These are phyloP conservation scores for Peronospora farinosa DNA, from an alignment of 352 stramenopile genomes.

Conservation along the genomic window DNA sequence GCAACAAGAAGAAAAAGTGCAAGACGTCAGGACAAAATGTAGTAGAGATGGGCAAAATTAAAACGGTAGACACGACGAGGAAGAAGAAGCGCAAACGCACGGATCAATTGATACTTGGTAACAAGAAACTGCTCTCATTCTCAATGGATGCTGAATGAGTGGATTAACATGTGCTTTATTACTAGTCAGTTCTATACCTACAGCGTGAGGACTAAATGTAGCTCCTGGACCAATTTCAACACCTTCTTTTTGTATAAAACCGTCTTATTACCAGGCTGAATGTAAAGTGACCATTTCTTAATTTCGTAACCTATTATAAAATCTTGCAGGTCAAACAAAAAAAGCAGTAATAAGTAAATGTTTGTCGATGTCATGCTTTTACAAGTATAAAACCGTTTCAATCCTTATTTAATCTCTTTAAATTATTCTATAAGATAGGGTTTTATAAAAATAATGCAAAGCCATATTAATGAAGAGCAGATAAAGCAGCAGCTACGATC, in stretches of 20 bases:
- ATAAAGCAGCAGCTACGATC: constrained; percentile 21
- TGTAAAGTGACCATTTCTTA: too few species aligned
- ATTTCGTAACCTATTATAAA: too few species aligned
- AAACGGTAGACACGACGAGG: constrained; percentile 19
- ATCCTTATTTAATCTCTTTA: too few species aligned
- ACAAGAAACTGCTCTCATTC: constrained; percentile 78
- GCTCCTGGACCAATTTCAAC: too few species aligned
- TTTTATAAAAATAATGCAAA: neutral
- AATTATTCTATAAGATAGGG: too few species aligned
- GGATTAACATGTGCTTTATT: neutral
- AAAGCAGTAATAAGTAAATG: neutral
- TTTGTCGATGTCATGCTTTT: neutral
- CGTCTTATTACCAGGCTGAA: too few species aligned
- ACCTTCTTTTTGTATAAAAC: too few species aligned
- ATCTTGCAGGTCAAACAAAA: too few species aligned
- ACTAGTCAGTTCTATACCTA: too few species aligned
- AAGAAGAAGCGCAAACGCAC: constrained; percentile 57
- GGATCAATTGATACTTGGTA: constrained; percentile 42
- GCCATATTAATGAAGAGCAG: constrained; percentile 9
- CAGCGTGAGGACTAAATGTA: neutral
- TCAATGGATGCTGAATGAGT: constrained; percentile 73
- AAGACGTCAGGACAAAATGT: constrained; percentile 37
- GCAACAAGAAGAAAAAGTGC: constrained; percentile 18
- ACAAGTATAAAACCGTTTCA: too few species aligned
- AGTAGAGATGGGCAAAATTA: constrained; percentile 30